Evolutionary conservation across 768 basidiomycete genomes (phyloP), one percentile per base, ranked within the genome.

Genomic region (Pleurotus tuber-regium): DNA sequence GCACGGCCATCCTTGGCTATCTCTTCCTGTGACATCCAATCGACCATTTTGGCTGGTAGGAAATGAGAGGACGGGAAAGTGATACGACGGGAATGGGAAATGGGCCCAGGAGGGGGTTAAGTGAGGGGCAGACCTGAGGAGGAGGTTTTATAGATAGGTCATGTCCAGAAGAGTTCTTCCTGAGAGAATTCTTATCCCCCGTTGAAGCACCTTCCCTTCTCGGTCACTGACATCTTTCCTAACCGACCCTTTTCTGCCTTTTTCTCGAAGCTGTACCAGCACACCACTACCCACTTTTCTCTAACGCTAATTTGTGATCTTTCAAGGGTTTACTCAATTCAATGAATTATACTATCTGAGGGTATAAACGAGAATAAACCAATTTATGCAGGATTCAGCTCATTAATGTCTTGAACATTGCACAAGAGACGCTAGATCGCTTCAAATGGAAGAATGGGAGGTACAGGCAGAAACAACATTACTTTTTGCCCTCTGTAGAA

Each of bases 11-110:
- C 78, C 44, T 69, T 71, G 43, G 56, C 56, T 30, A 84, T 59
- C 63, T 80, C 80, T 2, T 61, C 63, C 25, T 60, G 59, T 9
- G 82, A 80, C 51, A 69, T 68, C 83, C 83, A 85, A 61, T 83
- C 69, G 54, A 79, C 77, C 83, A 85, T 84, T 33, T 50, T 65
- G 59, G 50, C 18, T 19, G 35, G 26, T 14, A 19, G 30, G 19
- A 28, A 43, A 40, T 23, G 39, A 50, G 44, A 54, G 43, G 33
- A 36, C 48, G 42, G 49, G 54, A 47, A 59, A 48, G 57, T 42
- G 49, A 57, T 38, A 28, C 31, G 40, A 53, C 47, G 31, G 48
- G 53, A 46, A 53, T 47, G 31, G 48, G 53, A 46, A 55, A 41
- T 43, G 41, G 52, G 50, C 57, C 61, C 31, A 52, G 50, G 54